Evolutionary conservation across 768 basidiomycete species (phyloP).

Genomic region (Boletus pseudopeckii): DNA sequence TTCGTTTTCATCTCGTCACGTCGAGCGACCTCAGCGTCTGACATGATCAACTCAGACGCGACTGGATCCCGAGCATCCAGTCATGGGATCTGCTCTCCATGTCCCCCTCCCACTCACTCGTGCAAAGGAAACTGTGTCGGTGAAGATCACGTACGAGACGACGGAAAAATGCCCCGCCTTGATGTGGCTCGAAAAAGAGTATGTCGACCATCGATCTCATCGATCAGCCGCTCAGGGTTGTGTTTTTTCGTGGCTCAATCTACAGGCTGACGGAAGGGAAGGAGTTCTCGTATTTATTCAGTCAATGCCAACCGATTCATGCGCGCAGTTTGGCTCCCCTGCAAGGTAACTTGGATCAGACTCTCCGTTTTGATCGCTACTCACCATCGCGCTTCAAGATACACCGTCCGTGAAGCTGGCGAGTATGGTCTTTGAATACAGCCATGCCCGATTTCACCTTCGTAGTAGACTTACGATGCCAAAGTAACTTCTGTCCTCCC

Average conservation of each 20-base stretch:
- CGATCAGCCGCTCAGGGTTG: not conserved
- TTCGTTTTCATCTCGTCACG: slow-evolving; percentile 27
- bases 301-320: slow-evolving; percentile 91
- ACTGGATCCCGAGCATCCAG: slow-evolving; percentile 55
- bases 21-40: not conserved
- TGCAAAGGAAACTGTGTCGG: slow-evolving; percentile 38
- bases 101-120: slow-evolving; percentile 44
- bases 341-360: slow-evolving; percentile 50
- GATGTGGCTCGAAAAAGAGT: slow-evolving; percentile 87
- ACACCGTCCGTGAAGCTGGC: slow-evolving; percentile 85
- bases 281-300: slow-evolving; percentile 81
- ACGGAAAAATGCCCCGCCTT: slow-evolving; percentile 73
- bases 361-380: not conserved
- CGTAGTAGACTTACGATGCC: slow-evolving; percentile 74
- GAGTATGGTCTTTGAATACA: slow-evolving; percentile 18
- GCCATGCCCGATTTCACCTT: not conserved
- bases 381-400: slow-evolving; percentile 42
- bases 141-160: slow-evolving; percentile 69
- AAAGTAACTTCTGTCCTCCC: slow-evolving; percentile 75
- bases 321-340: slow-evolving; percentile 75
- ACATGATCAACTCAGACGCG: slow-evolving; percentile 38
- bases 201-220: slow-evolving; percentile 1
- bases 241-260: not conserved
- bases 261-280: slow-evolving; percentile 83
- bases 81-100: slow-evolving; percentile 76